Conservation (phyloP, 73 alveolate genomes). For the Tetrahymena borealis region DNA sequence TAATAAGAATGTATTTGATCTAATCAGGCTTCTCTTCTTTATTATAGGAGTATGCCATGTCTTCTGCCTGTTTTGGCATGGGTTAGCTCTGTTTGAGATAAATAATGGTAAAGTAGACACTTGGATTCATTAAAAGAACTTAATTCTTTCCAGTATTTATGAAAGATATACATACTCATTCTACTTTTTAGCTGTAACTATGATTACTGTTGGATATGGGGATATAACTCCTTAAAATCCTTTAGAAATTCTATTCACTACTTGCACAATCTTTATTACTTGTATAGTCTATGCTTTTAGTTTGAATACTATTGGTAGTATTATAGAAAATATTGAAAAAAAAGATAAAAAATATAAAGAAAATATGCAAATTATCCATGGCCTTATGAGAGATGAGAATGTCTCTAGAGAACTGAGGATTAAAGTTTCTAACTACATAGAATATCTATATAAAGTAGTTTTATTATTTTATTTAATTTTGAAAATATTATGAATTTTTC, state of each 20-base stretch:
- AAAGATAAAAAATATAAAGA: neutral
- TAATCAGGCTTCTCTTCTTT: neutral
- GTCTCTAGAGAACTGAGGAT: neutral
- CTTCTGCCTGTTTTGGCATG: constrained; percentile 13
- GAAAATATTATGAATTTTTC: no score
- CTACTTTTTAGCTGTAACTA: constrained; percentile 53
- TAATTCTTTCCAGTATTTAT: constrained; percentile 7
- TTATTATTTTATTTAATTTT: neutral
- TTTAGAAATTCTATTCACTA: constrained; percentile 42
- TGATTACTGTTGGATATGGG: constrained; percentile 74
- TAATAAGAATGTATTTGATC: neutral
- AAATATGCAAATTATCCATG: neutral
- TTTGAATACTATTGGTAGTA: constrained; percentile 38
- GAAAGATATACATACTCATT: constrained; percentile 50
- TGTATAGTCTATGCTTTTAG: constrained; percentile 53
- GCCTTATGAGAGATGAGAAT: neutral
- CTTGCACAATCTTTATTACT: constrained; percentile 35
- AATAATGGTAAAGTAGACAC: neutral
- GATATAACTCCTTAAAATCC: constrained; percentile 55
- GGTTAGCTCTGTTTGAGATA: neutral
- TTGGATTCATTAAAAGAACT: neutral
- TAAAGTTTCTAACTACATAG: neutral
- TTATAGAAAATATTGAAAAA: constrained; percentile 48
- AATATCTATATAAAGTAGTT: neutral
- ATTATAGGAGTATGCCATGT: neutral